Evolutionary conservation across 208 protist genomes (phyloP), one percentile per base, ranked within the genome.

Genomic region (Tritrichomonas musculus): DNA sequence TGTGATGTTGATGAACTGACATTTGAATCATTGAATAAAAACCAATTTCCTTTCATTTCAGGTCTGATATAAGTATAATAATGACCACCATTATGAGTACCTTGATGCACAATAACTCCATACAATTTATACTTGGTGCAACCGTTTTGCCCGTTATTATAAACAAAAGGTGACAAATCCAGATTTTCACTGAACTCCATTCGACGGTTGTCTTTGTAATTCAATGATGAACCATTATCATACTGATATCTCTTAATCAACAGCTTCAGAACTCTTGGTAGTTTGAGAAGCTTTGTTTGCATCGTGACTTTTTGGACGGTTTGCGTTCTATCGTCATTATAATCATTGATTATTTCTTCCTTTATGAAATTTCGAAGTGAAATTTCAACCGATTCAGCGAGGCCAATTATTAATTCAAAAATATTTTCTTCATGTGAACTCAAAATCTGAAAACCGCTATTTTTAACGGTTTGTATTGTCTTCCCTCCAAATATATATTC

Each of bases 41-140:
- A 25, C 3, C n/a, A 82, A 92, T 96, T 95, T 60, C 92, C 94
- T 94, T 94, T 95, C 11, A 36, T 41, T 1, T 49, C 22, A 30
- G 97, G 96, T n/a, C 95, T 94, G 1, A 98, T 72, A 94, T 95
- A 98, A 41, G 94, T 95, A 65, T 97, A 97, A 94, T 98, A 98
- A 94, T 98, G 97, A 9, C 97, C 97, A 69, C 96, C 96, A 93
- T 96, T 93, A 49, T 96, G 93, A 57, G 95, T 95, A 36, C 97
- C 97, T 44, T 92, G 92, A 95, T 98, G 97, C 5, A 98, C 96
- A n/a, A 98, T 94, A 22, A 98, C 97, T 20, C 96, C 95, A 60
- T 94, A 92, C 53, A 97, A 93, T 11, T 64, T 17, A 93, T 97
- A 96, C 30, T 82, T n/a, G n/a, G n/a, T n/a, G n/a, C n/a, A n/a